A percentile compares a stretch with the other conserved stretches of the same genome.
These are phyloP conservation scores for Chaetomium sp. DNA, from an alignment of 2,329 filamentous ascomycete genomes.

Conservation along the genomic window DNA sequence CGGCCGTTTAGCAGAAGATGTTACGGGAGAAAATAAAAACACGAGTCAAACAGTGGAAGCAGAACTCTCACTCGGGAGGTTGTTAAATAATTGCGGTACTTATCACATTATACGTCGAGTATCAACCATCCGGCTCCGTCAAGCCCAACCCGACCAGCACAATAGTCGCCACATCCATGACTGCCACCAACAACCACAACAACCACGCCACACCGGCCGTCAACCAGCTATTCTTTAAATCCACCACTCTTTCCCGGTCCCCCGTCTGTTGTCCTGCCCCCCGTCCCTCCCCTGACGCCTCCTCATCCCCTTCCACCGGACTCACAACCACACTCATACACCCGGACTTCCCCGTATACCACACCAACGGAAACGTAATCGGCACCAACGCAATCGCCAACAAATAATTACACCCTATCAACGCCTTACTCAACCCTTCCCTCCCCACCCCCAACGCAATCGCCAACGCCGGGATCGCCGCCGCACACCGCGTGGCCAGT, in stretches of 20 bases:
- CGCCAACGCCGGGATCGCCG: slow-evolving; percentile 28
- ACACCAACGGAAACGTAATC: slow-evolving; percentile 26
- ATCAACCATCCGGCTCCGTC: slow-evolving; percentile 16
- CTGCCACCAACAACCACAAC: slow-evolving; percentile 21
- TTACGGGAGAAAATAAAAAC: neutral
- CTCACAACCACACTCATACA: slow-evolving; percentile 24
- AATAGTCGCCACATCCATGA: slow-evolving; percentile 24
- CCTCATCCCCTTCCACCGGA: slow-evolving; percentile 10
- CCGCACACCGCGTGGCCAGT: slow-evolving; percentile 26
- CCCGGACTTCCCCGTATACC: slow-evolving; percentile 24
- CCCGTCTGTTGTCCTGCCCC: neutral
- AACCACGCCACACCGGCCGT: slow-evolving; percentile 18
- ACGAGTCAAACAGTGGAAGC: too few species aligned
- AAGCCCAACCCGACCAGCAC: slow-evolving; percentile 21
- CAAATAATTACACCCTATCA: slow-evolving; percentile 9
- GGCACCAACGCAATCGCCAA: neutral
- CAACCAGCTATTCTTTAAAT: slow-evolving; percentile 17
- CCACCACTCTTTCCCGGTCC: slow-evolving; percentile 8
- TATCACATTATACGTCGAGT: too few species aligned
- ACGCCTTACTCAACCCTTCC: slow-evolving; percentile 24
- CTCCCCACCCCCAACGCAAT: slow-evolving; percentile 27
- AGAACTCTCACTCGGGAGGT: too few species aligned
- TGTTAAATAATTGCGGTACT: too few species aligned
- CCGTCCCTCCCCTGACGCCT: slow-evolving; percentile 8
- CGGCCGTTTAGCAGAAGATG: neutral